Conservation (phyloP, 805 yeast genomes). For the Pichia californica region DNA sequence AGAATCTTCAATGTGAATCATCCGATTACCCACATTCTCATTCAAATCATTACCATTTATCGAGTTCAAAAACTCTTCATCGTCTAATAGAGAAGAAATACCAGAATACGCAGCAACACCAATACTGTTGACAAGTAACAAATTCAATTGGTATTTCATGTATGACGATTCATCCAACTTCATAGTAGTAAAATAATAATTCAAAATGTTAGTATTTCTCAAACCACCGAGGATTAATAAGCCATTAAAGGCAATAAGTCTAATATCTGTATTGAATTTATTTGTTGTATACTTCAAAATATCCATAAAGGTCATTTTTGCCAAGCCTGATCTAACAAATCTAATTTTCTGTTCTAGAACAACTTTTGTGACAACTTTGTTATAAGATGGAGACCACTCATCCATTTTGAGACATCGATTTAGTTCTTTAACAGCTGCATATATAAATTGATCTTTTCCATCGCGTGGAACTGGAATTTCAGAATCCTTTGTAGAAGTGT, state of each 20-base stretch:
- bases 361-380: slow-evolving; percentile 44
- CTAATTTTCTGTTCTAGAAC: slow-evolving; percentile 55
- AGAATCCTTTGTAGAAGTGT: slow-evolving; percentile 1
- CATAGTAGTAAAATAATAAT: slow-evolving; percentile 53
- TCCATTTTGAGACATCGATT: slow-evolving; percentile 74
- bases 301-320: slow-evolving; percentile 47
- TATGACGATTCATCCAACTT: slow-evolving; percentile 50
- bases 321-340: slow-evolving; percentile 50
- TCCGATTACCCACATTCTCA: slow-evolving; percentile 20
- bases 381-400: slow-evolving; percentile 76
- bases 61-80: slow-evolving; percentile 45
- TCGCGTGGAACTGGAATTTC: slow-evolving; percentile 12
- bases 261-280: slow-evolving; percentile 41
- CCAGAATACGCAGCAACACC: slow-evolving; percentile 66
- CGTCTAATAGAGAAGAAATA: slow-evolving; percentile 50
- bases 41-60: slow-evolving; percentile 9
- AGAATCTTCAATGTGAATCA: slow-evolving; percentile 55
- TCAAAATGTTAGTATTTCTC: slow-evolving; percentile 52
- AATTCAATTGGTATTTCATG: slow-evolving; percentile 44
- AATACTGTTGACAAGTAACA: slow-evolving; percentile 43
- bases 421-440: slow-evolving; percentile 56
- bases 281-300: slow-evolving; percentile 46
- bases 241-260: slow-evolving; percentile 66
- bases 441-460: slow-evolving; percentile 33
- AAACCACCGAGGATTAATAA: slow-evolving; percentile 72